Conservation (phyloP, 768 basidiomycete species). For the Mycena crocata region DNA sequence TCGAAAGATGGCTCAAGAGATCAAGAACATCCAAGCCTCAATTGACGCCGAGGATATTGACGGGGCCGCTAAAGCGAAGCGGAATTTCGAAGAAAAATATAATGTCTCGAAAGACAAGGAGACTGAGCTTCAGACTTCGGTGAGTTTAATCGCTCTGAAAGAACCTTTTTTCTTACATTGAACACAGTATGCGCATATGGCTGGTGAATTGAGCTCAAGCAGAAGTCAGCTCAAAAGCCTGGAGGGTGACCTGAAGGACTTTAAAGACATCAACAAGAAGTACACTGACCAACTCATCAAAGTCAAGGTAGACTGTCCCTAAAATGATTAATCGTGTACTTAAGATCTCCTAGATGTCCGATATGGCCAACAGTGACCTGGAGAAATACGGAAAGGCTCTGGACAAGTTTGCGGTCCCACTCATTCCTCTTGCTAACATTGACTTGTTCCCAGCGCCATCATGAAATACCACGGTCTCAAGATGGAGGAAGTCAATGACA, state of each 20-base stretch:
- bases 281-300: constrained; percentile 93
- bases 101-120: constrained; percentile 77
- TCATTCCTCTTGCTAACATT: constrained; percentile 10
- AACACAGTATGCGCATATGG: constrained; percentile 79
- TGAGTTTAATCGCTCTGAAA: constrained; percentile 43
- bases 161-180: constrained; percentile 4
- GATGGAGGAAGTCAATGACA: constrained; percentile 99
- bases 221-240: constrained; percentile 72
- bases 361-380: constrained; percentile 96
- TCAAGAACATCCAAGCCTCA: constrained; percentile 73
- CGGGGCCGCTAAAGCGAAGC: constrained; percentile 83
- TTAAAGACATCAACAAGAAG: constrained; percentile 85
- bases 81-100: constrained; percentile 88
- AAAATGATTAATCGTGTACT: not conserved
- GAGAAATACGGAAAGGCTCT: constrained; percentile 98
- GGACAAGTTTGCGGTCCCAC: constrained; percentile 77
- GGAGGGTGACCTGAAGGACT: constrained; percentile 83
- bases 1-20: constrained; percentile 73
- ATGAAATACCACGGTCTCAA: constrained; percentile 98
- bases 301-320: constrained; percentile 77
- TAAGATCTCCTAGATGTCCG: constrained; percentile 78
- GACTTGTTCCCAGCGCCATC: constrained; percentile 76
- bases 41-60: constrained; percentile 87
- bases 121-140: constrained; percentile 76
- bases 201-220: constrained; percentile 84